Conservation (phyloP, 2,329 filamentous ascomycete genomes). For the Zarea fungicola region DNA sequence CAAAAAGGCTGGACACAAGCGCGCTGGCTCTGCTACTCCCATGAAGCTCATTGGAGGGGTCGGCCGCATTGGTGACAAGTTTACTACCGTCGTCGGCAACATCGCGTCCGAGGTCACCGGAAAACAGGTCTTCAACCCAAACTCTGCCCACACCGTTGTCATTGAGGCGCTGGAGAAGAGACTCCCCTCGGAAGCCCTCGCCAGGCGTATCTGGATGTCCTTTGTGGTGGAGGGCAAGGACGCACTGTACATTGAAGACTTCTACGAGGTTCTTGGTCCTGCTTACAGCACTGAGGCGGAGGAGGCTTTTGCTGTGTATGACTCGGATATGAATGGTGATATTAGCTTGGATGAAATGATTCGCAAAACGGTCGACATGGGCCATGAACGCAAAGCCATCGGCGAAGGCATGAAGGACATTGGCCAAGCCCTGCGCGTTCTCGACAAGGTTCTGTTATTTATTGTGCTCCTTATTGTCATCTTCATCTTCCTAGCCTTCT, state of each 20-base stretch:
- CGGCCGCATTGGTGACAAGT: slow-evolving; percentile 82
- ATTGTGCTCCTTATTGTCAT: slow-evolving; percentile 76
- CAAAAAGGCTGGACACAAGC: slow-evolving; percentile 45
- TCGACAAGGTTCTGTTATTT: slow-evolving; percentile 79
- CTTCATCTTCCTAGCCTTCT: slow-evolving; percentile 84
- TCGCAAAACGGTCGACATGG: slow-evolving; percentile 76
- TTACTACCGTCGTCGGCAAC: slow-evolving; percentile 89
- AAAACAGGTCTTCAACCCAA: slow-evolving; percentile 91
- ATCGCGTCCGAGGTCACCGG: slow-evolving; percentile 93
- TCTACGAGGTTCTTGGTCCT: slow-evolving; percentile 79
- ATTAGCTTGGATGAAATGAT: slow-evolving; percentile 96
- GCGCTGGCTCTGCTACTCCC: slow-evolving; percentile 63
- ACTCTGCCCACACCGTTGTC: slow-evolving; percentile 83
- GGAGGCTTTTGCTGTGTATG: slow-evolving; percentile 75
- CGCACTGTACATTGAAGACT: slow-evolving; percentile 71
- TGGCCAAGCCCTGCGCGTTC: slow-evolving; percentile 83
- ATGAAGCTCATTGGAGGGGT: slow-evolving; percentile 73
- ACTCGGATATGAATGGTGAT: slow-evolving; percentile 86
- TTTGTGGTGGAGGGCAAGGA: slow-evolving; percentile 90
- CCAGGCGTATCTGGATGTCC: slow-evolving; percentile 95
- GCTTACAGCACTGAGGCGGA: slow-evolving; percentile 72
- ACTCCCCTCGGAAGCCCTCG: slow-evolving; percentile 81
- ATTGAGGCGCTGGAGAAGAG: slow-evolving; percentile 83
- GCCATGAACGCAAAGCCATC: slow-evolving; percentile 82
- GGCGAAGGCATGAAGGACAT: slow-evolving; percentile 95